Percentiles rank a stretch among this genome's conserved stretches.
Conservation (phyloP, 192 early-diverging fungal genomes). For the Allomyces arbusculus region DNA sequence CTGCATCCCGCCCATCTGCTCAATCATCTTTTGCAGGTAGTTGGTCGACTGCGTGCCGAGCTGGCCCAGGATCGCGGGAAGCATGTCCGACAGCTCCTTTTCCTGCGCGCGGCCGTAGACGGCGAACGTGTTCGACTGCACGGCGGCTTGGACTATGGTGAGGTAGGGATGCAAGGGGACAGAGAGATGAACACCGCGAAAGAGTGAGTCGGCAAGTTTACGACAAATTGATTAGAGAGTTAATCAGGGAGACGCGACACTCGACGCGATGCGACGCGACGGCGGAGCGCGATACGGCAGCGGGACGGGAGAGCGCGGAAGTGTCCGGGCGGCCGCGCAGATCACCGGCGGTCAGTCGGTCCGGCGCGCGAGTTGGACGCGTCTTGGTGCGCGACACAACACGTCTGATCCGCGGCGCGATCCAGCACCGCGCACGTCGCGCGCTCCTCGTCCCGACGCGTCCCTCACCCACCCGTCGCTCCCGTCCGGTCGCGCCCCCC, state of each 20-base stretch:
- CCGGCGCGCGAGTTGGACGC: no score
- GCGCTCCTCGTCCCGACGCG: no score
- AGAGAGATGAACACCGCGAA: no score
- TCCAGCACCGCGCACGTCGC: no score
- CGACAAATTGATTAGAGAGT: background rate
- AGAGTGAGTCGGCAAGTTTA: background rate
- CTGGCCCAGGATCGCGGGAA: conserved; percentile 59
- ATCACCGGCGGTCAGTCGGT: no score
- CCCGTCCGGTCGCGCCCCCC: no score
- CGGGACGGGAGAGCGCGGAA: no score
- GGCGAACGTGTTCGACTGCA: conserved; percentile 81
- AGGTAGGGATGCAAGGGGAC: no score
- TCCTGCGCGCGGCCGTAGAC: conserved; percentile 65
- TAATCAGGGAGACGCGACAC: background rate
- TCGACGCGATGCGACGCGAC: background rate
- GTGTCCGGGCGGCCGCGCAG: no score
- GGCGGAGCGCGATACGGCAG: background rate
- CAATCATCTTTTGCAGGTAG: background rate
- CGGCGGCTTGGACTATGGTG: conserved; percentile 49
- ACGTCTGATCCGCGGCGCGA: no score
- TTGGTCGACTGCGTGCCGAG: conserved; percentile 13
- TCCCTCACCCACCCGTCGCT: no score
- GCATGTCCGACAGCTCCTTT: conserved; percentile 70
- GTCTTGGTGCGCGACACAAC: no score
- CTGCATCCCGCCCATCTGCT: conserved; percentile 22